Conservation (phyloP, 192 early-diverging fungal species). For the Rhizoclosmatium sp. region DNA sequence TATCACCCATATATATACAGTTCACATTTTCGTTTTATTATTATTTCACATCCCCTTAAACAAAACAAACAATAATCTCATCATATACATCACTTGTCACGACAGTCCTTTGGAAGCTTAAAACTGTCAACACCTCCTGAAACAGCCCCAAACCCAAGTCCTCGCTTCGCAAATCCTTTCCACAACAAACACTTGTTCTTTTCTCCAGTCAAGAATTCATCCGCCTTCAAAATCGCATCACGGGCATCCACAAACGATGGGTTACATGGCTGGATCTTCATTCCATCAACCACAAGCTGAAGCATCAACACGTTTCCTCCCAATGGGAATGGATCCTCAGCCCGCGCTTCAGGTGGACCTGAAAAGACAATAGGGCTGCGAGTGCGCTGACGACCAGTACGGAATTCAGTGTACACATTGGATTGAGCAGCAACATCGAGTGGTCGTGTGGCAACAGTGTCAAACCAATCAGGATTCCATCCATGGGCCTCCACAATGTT, state of each 20-base stretch:
- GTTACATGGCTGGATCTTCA: slow-evolving; percentile 63
- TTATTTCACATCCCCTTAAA: too few species aligned
- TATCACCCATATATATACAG: too few species aligned
- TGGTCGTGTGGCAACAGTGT: slow-evolving; percentile 21
- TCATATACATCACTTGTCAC: neutral
- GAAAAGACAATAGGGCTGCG: neutral
- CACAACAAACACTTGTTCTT: slow-evolving; percentile 57
- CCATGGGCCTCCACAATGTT: slow-evolving; percentile 63
- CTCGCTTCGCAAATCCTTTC: slow-evolving; percentile 83
- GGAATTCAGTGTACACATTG: slow-evolving; percentile 43
- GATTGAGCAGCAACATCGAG: neutral
- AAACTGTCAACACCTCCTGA: slow-evolving; percentile 49
- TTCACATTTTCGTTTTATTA: too few species aligned
- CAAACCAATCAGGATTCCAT: slow-evolving; percentile 59
- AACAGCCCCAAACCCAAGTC: slow-evolving; percentile 79
- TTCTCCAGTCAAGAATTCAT: slow-evolving; percentile 49
- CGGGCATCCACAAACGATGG: slow-evolving; percentile 63
- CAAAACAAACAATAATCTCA: neutral
- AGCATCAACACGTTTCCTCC: slow-evolving; percentile 58
- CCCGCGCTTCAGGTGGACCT: neutral
- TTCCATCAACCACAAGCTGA: slow-evolving; percentile 60
- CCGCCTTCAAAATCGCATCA: slow-evolving; percentile 58
- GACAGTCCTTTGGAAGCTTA: slow-evolving; percentile 51
- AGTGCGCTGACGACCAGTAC: slow-evolving; percentile 31
- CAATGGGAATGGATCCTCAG: slow-evolving; percentile 10